Base-by-base conservation (phyloP, 768 basidiomycete species). In the Goffeauzyma gilvescens region DNA sequence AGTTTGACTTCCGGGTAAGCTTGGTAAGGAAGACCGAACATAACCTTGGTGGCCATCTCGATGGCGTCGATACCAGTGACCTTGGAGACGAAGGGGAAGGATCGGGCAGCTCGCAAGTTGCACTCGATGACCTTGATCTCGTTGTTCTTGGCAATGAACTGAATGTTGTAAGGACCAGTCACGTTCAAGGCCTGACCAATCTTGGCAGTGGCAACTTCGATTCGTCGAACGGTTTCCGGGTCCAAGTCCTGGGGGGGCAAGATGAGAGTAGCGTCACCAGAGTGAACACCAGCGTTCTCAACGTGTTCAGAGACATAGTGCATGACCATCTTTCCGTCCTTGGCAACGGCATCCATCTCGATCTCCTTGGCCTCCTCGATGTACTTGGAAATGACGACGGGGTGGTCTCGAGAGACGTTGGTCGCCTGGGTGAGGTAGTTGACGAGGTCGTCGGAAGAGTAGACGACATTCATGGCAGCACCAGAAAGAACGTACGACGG, bases 111-210 rank as follows among this genome's bases (percentile, higher is more conserved):
- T 43, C 90, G 84, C 25, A 98, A 69, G 67, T 98, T 98, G 67
- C 90, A 96, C 65, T 98, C 90, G 63, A 98, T 98, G 55, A 98
- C 90, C 72, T 98, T 98, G 72, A 98, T 96, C 66, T 95, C 90
- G 68, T 95, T 96, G 68, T 98, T 82, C 74, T 98, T 98, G 38
- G 90, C 90, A 55, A 98, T 95, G 68, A 98, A 95, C 69, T 98
- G 90, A 60, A 98, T 98, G 62, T 98, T 98, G 75, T 81, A 96
- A 1, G 90, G 90, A 5, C 90, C 93, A 5, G 90, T 95, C 34
- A 96, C 89, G 60, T 96, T 93, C 45, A 98, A 75, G 12, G 93
- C 90, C 45, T 87, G 82, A 23, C 86, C 93, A 49, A 98, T 96
- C 71, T 96, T 98, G 31, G 77, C 79, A 1, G 90, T 96, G 6